Percentiles rank a stretch among this genome's conserved stretches.
These are phyloP conservation scores for Auricularia heimuer DNA, from an alignment of 768 basidiomycete genomes.

Conservation along the genomic window DNA sequence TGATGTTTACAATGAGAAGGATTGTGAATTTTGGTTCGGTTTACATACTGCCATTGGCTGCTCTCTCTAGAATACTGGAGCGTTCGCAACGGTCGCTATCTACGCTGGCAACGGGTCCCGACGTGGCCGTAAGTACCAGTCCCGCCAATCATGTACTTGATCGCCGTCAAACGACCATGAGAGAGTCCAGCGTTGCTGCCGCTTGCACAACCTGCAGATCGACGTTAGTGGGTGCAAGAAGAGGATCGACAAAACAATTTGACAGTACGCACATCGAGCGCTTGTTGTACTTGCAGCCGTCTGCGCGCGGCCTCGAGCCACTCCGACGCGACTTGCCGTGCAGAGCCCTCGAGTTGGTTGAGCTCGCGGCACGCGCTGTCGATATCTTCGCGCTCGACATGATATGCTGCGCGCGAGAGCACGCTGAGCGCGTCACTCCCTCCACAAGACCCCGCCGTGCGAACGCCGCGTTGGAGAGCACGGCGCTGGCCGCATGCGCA, in stretches of 20 bases:
- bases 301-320: constrained; percentile 87
- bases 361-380: constrained; percentile 84
- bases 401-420: constrained; percentile 78
- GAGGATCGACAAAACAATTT: background rate
- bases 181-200: constrained; percentile 73
- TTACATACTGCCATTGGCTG: background rate
- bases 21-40: background rate
- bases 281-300: constrained; percentile 85
- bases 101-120: background rate
- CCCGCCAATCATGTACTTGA: background rate
- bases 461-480: constrained; percentile 69
- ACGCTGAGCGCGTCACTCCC: constrained; percentile 78
- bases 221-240: constrained; percentile 9
- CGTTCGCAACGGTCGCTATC: too few relatives aligned
- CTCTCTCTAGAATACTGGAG: too few relatives aligned
- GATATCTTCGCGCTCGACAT: constrained; percentile 86
- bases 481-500: constrained; percentile 73
- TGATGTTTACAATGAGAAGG: background rate
- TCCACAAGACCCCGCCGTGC: constrained; percentile 64
- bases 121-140: background rate
- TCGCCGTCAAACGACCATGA: constrained; percentile 51
- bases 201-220: constrained; percentile 59
- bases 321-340: constrained; percentile 55
- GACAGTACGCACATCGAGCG: constrained; percentile 55
- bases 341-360: constrained; percentile 80